These are phyloP conservation scores for Sporobolus alterniflorus DNA, from an alignment of 202 grass and related monocot genomes.

Conservation along the genomic window DNA sequence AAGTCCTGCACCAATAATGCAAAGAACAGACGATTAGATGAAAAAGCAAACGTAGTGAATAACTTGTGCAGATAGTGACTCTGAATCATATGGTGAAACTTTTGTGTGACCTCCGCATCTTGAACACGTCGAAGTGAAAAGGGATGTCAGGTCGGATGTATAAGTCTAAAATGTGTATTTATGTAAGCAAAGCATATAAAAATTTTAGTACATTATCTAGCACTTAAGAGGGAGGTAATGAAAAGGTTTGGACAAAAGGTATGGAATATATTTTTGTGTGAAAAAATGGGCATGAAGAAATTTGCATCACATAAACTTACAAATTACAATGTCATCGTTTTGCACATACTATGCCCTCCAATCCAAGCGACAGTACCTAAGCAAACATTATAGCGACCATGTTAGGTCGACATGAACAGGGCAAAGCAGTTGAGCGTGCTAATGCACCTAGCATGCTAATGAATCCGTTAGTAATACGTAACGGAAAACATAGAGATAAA, in stretches of 20 bases:
- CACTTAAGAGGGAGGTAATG: background rate
- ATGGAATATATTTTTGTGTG: too few relatives aligned
- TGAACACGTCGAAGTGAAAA: conserved; percentile 79
- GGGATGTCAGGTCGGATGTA: conserved; percentile 78
- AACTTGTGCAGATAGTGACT: conserved; percentile 30
- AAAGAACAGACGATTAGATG: conserved; percentile 3
- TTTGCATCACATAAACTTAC: conserved; percentile 35
- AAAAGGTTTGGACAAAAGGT: background rate
- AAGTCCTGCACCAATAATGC: conserved; percentile 62
- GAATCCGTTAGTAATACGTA: too few relatives aligned
- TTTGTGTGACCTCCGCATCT: conserved; percentile 78
- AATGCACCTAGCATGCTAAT: too few relatives aligned
- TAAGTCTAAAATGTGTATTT: conserved; percentile 71
- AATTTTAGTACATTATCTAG: too few relatives aligned
- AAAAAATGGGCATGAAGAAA: background rate
- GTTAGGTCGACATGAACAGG: background rate
- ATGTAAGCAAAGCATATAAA: background rate
- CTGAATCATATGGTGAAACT: conserved; percentile 40
- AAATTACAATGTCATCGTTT: background rate
- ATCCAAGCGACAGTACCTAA: background rate
- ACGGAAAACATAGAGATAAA: too few relatives aligned
- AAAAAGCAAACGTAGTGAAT: background rate
- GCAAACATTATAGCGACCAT: background rate
- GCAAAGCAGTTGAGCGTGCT: too few relatives aligned
- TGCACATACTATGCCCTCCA: background rate